Conservation (phyloP, 495 filamentous ascomycete genomes). For the Hypoxylon crocopeplum region DNA sequence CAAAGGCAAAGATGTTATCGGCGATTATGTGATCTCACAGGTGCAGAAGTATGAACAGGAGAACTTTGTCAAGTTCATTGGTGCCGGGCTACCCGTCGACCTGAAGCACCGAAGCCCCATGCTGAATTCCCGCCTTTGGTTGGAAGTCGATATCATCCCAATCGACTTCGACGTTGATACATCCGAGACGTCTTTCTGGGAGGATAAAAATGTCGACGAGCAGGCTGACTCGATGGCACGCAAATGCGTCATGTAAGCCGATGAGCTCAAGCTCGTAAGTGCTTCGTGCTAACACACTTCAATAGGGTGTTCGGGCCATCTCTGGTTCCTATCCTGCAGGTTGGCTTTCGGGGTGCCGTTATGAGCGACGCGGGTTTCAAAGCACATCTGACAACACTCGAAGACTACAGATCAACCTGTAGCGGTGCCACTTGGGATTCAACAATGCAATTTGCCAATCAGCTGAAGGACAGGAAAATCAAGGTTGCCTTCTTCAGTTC, state of each 20-base stretch:
- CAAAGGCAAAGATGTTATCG: constrained; percentile 54
- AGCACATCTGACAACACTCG: constrained; percentile 64
- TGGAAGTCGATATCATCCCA: constrained; percentile 78
- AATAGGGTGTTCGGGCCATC: constrained; percentile 77
- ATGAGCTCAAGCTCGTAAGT: not conserved
- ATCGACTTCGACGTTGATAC: constrained; percentile 61
- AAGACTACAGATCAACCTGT: constrained; percentile 71
- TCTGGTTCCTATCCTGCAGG: constrained; percentile 73
- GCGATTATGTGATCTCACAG: constrained; percentile 59
- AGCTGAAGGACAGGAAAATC: constrained; percentile 69
- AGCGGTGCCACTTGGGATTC: constrained; percentile 69
- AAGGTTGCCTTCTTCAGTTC: constrained; percentile 86
- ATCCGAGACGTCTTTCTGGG: constrained; percentile 56
- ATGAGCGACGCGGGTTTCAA: constrained; percentile 73
- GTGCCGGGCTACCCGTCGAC: constrained; percentile 62
- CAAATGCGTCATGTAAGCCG: constrained; percentile 62
- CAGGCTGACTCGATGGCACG: constrained; percentile 86
- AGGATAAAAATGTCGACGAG: constrained; percentile 71
- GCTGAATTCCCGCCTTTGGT: constrained; percentile 78
- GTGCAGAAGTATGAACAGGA: constrained; percentile 64
- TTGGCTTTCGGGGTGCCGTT: constrained; percentile 76
- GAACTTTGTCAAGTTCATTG: constrained; percentile 72
- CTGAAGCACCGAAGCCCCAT: constrained; percentile 61
- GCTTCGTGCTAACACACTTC: constrained; percentile 2
- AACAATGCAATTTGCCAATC: constrained; percentile 69